phyloP scores from a whole-genome alignment of 1,284 basidiomycete species.

The Peniophora sp. region DNA sequence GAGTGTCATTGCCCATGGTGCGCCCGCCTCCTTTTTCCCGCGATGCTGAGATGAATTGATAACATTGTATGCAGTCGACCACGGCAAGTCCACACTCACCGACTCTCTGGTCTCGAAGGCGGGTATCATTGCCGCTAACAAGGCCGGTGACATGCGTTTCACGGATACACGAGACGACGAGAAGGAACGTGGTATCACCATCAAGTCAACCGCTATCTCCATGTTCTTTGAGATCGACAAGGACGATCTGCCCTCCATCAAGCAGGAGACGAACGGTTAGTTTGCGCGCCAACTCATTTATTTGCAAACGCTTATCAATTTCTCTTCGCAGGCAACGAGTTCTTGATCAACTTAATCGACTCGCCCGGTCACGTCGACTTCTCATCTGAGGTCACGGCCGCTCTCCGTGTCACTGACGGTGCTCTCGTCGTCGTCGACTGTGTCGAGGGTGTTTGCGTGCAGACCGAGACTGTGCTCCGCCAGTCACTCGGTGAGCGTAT shows the following conservation, averaged over 20 bases:
- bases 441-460: slow-evolving; percentile 99
- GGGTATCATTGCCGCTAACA: slow-evolving; percentile 95
- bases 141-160: slow-evolving; percentile 96
- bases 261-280: slow-evolving; percentile 89
- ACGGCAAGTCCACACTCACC: slow-evolving; percentile 99
- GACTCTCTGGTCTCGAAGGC: slow-evolving; percentile 99
- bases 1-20: slow-evolving; percentile 95
- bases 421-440: slow-evolving; percentile 99
- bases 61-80: slow-evolving; percentile 70
- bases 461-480: slow-evolving; percentile 98
- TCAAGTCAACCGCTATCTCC: slow-evolving; percentile 99
- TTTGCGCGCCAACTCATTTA: slow-evolving; percentile 5
- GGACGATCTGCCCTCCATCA: slow-evolving; percentile 80
- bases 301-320: slow-evolving; percentile 12
- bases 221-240: slow-evolving; percentile 98
- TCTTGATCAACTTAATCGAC: slow-evolving; percentile 99
- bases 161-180: slow-evolving; percentile 98
- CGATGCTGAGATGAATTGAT: neutral
- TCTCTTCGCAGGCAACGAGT: slow-evolving; percentile 69
- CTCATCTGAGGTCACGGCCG: slow-evolving; percentile 99
- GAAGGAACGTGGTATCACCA: slow-evolving; percentile 99
- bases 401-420: slow-evolving; percentile 99
- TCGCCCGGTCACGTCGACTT: slow-evolving; percentile 99
- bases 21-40: slow-evolving; percentile 21
- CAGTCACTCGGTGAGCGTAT: slow-evolving; percentile 98